Percentiles rank a stretch among this genome's conserved stretches.
phyloP scores from a whole-genome alignment of 2,329 filamentous ascomycete species.

The Aspergillus sp. region DNA sequence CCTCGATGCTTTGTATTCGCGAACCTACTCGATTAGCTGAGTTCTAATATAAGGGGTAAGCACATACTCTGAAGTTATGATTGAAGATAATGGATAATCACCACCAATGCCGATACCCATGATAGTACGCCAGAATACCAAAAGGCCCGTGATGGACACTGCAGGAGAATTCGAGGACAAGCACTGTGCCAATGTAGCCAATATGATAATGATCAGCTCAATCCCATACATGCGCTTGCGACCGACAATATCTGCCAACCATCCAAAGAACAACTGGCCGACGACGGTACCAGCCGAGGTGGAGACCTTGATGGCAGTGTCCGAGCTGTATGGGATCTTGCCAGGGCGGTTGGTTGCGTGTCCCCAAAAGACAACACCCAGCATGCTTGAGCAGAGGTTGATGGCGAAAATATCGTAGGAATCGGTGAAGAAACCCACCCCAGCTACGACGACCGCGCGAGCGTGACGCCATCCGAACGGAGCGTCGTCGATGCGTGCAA shows the following conservation, averaged over 20 bases:
- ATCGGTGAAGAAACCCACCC: slow-evolving; percentile 87
- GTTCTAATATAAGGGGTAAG: background rate
- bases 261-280: slow-evolving; percentile 79
- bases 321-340: slow-evolving; percentile 65
- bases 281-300: slow-evolving; percentile 82
- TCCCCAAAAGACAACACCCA: slow-evolving; percentile 77
- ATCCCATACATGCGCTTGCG: slow-evolving; percentile 84
- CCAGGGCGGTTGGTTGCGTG: slow-evolving; percentile 48
- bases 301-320: slow-evolving; percentile 82
- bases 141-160: slow-evolving; percentile 55
- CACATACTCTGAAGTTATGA: slow-evolving; percentile 75
- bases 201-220: slow-evolving; percentile 78
- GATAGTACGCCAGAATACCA: slow-evolving; percentile 80
- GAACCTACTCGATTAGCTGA: slow-evolving; percentile 53
- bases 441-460: slow-evolving; percentile 73
- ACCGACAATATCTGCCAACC: slow-evolving; percentile 74
- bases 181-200: slow-evolving; percentile 72
- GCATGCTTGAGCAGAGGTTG: slow-evolving; percentile 71
- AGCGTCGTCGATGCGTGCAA: slow-evolving; percentile 79
- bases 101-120: slow-evolving; percentile 81
- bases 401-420: slow-evolving; percentile 82
- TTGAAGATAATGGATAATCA: slow-evolving; percentile 78
- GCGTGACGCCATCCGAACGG: slow-evolving; percentile 85
- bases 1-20: slow-evolving; percentile 83
- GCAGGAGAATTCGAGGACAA: slow-evolving; percentile 65